phyloP scores from a whole-genome alignment of 768 basidiomycete genomes.

The Gyrodon lividus region DNA sequence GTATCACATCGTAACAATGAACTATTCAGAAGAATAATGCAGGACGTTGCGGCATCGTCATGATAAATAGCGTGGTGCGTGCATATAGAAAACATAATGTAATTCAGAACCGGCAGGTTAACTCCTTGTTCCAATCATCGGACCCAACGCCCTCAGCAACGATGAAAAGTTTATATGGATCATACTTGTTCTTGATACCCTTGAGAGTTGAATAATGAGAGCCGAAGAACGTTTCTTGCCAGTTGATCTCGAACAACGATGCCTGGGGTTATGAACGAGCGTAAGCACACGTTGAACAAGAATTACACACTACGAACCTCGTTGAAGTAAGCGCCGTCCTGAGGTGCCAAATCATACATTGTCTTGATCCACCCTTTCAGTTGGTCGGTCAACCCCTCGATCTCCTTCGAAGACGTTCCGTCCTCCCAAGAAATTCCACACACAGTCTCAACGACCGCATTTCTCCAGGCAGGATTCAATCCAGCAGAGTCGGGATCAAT shows the following conservation, averaged over 20 bases:
- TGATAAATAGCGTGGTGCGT: neutral
- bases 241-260: constrained; percentile 41
- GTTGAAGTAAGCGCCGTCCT: constrained; percentile 45
- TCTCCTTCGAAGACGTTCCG: constrained; percentile 9
- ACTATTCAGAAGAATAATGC: neutral
- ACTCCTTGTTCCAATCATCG: constrained; percentile 44
- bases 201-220: constrained; percentile 40
- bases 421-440: constrained; percentile 20
- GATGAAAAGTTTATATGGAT: constrained; percentile 45
- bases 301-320: constrained; percentile 34
- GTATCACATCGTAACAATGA: too few species aligned
- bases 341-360: constrained; percentile 28
- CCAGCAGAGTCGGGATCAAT: constrained; percentile 38
- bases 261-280: constrained; percentile 31
- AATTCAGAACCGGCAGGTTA: too few species aligned
- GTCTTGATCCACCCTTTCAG: constrained; percentile 6
- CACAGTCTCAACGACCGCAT: constrained; percentile 26
- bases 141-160: constrained; percentile 48
- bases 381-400: constrained; percentile 10
- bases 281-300: neutral
- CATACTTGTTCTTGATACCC: constrained; percentile 45
- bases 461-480: constrained; percentile 49
- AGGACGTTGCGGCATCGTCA: too few species aligned
- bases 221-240: constrained; percentile 47
- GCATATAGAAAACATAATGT: too few species aligned